Conservation (phyloP, 2,329 filamentous ascomycete species). For the Fusarium sp. region DNA sequence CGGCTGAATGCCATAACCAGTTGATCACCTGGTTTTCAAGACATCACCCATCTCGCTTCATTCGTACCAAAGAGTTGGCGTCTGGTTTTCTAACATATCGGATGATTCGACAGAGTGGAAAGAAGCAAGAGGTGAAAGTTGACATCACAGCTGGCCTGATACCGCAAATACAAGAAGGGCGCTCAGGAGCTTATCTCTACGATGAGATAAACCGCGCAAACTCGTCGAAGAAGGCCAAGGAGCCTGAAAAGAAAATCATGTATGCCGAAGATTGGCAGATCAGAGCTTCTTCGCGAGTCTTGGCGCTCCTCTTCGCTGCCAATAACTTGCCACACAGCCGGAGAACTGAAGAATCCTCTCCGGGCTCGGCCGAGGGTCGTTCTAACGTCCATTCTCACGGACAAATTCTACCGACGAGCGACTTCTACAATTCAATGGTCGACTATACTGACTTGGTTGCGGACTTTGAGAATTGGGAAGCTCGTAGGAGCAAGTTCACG, state of each 20-base stretch:
- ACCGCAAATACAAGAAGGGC: conserved; percentile 74
- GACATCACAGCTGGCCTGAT: conserved; percentile 74
- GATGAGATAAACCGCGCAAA: conserved; percentile 72
- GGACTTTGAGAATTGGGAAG: conserved; percentile 90
- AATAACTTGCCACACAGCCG: conserved; percentile 66
- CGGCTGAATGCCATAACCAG: conserved; percentile 78
- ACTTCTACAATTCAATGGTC: conserved; percentile 87
- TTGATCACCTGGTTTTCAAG: conserved; percentile 81
- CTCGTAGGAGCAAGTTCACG: conserved; percentile 75
- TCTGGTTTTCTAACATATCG: conserved; percentile 84
- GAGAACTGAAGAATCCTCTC: conserved; percentile 41
- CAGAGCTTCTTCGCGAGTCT: conserved; percentile 78
- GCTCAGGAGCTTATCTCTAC: conserved; percentile 75
- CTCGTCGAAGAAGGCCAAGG: conserved; percentile 62
- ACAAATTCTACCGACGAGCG: conserved; percentile 78
- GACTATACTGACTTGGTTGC: conserved; percentile 86
- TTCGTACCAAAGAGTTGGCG: conserved; percentile 77
- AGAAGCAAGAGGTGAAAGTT: conserved; percentile 65
- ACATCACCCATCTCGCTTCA: conserved; percentile 72
- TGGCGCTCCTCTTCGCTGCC: conserved; percentile 82
- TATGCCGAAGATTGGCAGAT: conserved; percentile 93
- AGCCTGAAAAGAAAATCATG: conserved; percentile 63
- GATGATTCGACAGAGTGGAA: conserved; percentile 74
- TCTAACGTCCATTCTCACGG: conserved; percentile 53
- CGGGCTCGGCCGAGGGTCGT: conserved; percentile 37